Base-by-base conservation (phyloP, 1,284 basidiomycete genomes). In the Cutaneotrichosporon sp. region DNA sequence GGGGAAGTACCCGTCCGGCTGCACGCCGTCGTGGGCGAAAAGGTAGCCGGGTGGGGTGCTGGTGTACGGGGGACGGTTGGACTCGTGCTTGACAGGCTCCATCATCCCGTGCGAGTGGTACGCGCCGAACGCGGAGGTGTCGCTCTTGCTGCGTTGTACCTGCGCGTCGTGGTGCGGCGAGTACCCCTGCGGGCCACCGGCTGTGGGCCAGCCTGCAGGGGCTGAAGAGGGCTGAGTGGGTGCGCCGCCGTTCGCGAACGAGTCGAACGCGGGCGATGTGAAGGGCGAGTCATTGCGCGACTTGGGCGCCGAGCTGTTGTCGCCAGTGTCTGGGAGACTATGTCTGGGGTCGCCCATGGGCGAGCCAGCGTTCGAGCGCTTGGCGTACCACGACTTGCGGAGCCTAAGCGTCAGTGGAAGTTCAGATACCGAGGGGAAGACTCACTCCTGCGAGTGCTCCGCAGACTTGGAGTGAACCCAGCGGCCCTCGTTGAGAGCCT, bases 391-490 rank as follows among this genome's bases (percentile, higher is more conserved):
- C 1, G 55, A 9, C 18, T 50, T 49, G 14, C 58, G 51, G 1
- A 60, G 45, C 9, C 62, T 57, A 20, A 14, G 14, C 10, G 29
- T 47, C 5, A 33, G 51, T 1, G 11, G 22, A 16, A 33, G 14
- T 24, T 2, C 8, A n/a, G 4, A 14, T 6, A 6, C 9, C n/a
- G 16, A 13, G 4, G 20, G 27, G 4, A 20, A 20, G 1, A 60
- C 60, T 54, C 45, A 60, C 64, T 76, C 73, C 25, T 70, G 69
- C 2, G 75, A 74, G 6, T 87, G 82, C 70, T 91, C 89, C 59
- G 87, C 85, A 60, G 84, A 86, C 72, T 87, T 87, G 13, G 87
- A 87, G 72, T 87, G 89, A 4, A 85, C 86, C 91, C 91, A 94
- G 13, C 86, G 85, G 84, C 91, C 88, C 72, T 90, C 86, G 11